Evolutionary conservation across 805 yeast genomes (phyloP), one percentile per base, ranked within the genome.

Genomic region (Zygosaccharomyces gambellarensis): DNA sequence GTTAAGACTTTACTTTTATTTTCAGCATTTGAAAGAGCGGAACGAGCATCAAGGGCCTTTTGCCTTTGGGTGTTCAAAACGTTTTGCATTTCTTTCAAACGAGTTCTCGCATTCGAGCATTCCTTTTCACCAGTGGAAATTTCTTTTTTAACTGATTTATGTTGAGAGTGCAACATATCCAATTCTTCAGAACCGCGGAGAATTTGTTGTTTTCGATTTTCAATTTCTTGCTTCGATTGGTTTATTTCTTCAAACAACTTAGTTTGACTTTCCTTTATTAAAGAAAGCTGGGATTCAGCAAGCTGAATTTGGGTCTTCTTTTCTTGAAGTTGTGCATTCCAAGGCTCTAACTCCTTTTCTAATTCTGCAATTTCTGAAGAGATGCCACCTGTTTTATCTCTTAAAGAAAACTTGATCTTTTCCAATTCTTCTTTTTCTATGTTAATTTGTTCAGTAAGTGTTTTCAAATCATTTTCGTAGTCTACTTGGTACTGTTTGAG

Each of bases 331-430:
- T 81, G 77, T 25, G 78, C 83, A 51, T 80, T 81, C 90, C 95
- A 89, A 0, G 98, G 99, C 56, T 87, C 90, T 5, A 89, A 69
- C 51, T 83, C 74, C 6, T 73, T 75, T 62, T 87, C 90, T 36
- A 82, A 68, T 11, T 61, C 58, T 55, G 80, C 85, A 45, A 90
- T 85, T 59, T 86, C 77, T 7, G 74, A 76, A 0, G 90, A 79
- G 48, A 85, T 75, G 2, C 71, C 81, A 9, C 81, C 75, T 0
- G 98, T 92, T 62, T 88, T 87, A 42, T 80, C 83, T 7, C 88
- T 81, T 41, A 94, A 74, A 27, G 79, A 80, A 6, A 73, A 56
- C 58, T 90, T 80, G 10, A 90, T 81, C 23, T 75, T 75, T 46
- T 82, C 85, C 21, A 92, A 68, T n/a, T 69, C 71, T 0, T 61